phyloP scores from a whole-genome alignment of 306 rosid species.

The Abrus precatorius region DNA sequence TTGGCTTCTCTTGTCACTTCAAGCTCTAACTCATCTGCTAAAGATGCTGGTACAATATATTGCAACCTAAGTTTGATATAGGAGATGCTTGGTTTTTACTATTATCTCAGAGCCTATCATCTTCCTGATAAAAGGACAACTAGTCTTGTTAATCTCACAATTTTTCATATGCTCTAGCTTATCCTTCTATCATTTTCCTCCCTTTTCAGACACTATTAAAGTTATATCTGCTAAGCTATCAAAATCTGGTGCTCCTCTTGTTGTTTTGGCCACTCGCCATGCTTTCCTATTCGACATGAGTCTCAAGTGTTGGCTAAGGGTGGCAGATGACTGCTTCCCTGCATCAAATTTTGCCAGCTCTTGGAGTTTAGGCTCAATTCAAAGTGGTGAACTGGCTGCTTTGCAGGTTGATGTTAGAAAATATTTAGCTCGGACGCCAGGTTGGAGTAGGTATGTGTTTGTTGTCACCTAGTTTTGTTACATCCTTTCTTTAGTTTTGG shows the following conservation, averaged over 20 bases:
- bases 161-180: not conserved
- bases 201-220: constrained; percentile 70
- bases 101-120: not conserved
- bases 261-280: constrained; percentile 91
- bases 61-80: constrained; percentile 27
- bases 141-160: constrained; percentile 16
- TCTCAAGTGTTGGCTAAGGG: constrained; percentile 96
- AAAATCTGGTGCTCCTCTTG: constrained; percentile 78
- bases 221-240: constrained; percentile 87
- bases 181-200: not conserved
- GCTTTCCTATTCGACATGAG: constrained; percentile 91
- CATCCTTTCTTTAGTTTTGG: constrained; percentile 9
- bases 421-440: constrained; percentile 96
- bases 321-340: constrained; percentile 98
- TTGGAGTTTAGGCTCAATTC: constrained; percentile 91
- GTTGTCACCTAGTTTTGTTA: constrained; percentile 7
- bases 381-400: constrained; percentile 92
- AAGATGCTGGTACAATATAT: constrained; percentile 72
- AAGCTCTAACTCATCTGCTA: constrained; percentile 63
- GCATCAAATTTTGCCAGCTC: constrained; percentile 98
- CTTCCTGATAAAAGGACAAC: constrained; percentile 4
- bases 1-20: constrained; percentile 77
- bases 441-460: constrained; percentile 93
- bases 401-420: constrained; percentile 97
- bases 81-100: constrained; percentile 32